Conservation (phyloP, 1,139 yeast species). For the Kodamaea fungicola region DNA sequence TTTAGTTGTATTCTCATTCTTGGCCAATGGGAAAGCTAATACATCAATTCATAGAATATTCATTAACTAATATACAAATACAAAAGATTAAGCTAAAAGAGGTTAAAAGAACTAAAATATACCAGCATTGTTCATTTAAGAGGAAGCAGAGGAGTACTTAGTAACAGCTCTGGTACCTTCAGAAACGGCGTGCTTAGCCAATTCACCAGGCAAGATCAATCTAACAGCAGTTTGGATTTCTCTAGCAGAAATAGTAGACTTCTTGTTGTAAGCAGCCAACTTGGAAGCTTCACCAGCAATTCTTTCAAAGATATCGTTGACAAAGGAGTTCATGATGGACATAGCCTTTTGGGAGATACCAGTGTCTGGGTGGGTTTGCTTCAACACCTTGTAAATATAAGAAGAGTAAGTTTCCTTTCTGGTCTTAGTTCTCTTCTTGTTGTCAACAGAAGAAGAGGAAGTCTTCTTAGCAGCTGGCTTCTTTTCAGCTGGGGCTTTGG, state of each 20-base stretch:
- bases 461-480: conserved; percentile 96
- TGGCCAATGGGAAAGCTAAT: conserved; percentile 8
- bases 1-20: conserved; percentile 44
- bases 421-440: conserved; percentile 93
- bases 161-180: conserved; percentile 99
- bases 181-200: conserved; percentile 98
- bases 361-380: conserved; percentile 99
- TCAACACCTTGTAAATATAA: conserved; percentile 96
- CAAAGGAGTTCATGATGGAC: conserved; percentile 99
- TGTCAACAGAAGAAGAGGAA: conserved; percentile 62
- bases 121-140: conserved; percentile 20
- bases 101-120: conserved; percentile 7
- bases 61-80: conserved; percentile 16
- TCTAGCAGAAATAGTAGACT: conserved; percentile 98
- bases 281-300: conserved; percentile 98
- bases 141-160: conserved; percentile 90
- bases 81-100: conserved; percentile 14
- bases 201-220: conserved; percentile 98
- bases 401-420: conserved; percentile 99
- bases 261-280: conserved; percentile 99
- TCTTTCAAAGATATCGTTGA: conserved; percentile 93
- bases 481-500: conserved; percentile 98
- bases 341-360: conserved; percentile 99
- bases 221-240: conserved; percentile 99
- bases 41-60: not conserved